Evolutionary conservation across 2,329 filamentous ascomycete genomes (phyloP).

Genomic region (Colletotrichum phormii): DNA sequence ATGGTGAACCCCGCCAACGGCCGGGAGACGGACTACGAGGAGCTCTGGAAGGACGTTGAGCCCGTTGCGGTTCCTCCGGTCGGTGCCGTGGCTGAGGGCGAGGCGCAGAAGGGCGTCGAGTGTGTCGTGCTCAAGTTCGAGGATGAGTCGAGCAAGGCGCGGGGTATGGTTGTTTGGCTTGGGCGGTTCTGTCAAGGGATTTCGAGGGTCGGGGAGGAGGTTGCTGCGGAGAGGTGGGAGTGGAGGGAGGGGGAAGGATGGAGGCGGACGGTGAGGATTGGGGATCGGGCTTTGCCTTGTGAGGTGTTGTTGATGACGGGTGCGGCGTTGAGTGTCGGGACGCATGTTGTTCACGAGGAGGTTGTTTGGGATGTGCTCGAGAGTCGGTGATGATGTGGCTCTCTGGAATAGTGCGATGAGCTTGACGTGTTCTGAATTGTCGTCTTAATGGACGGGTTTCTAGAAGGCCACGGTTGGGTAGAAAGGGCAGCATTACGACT

Average conservation of each 20-base stretch:
- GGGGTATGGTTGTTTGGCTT: conserved; percentile 65
- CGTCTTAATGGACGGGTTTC: no score
- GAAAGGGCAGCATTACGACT: no score
- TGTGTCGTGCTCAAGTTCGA: conserved; percentile 57
- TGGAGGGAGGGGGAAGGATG: conserved; percentile 49
- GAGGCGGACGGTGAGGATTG: conserved; percentile 50
- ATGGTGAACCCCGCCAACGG: conserved; percentile 71
- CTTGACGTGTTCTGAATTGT: background rate
- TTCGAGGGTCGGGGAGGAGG: conserved; percentile 53
- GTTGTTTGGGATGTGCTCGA: conserved; percentile 51
- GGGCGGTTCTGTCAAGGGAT: conserved; percentile 69
- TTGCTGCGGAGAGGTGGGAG: conserved; percentile 68
- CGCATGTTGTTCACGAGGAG: conserved; percentile 40
- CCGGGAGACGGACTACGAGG: conserved; percentile 68
- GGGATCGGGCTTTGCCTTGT: conserved; percentile 49
- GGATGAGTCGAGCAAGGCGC: conserved; percentile 43
- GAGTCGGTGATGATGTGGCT: conserved; percentile 25
- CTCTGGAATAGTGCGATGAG: no score
- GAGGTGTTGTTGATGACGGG: conserved; percentile 39
- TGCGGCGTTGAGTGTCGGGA: conserved; percentile 33
- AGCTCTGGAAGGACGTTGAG: conserved; percentile 69
- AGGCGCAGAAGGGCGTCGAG: conserved; percentile 20
- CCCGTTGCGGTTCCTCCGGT: conserved; percentile 35
- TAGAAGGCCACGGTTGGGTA: no score
- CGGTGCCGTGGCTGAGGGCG: conserved; percentile 31